Evolutionary conservation across 495 filamentous ascomycete species (phyloP).

Genomic region (Hypoxylon crocopeplum): DNA sequence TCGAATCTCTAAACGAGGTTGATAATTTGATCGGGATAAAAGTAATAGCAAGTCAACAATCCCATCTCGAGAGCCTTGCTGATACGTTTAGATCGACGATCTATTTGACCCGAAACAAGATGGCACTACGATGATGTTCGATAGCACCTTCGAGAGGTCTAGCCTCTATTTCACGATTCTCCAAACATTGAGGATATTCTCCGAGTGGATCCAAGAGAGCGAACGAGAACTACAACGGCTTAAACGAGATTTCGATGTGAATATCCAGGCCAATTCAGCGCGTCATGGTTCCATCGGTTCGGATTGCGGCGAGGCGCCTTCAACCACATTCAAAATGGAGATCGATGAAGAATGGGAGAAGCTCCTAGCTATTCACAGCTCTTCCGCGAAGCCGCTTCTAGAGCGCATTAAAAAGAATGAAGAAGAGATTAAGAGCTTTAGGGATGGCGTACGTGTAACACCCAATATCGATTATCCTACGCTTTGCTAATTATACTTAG

Average conservation of each 20-base stretch:
- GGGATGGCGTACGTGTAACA: slow-evolving; percentile 29
- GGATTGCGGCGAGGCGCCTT: slow-evolving; percentile 7
- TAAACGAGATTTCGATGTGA: slow-evolving; percentile 17
- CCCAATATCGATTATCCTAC: neutral
- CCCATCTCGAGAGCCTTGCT: neutral
- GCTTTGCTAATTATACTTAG: slow-evolving; percentile 16
- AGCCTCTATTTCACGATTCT: slow-evolving; percentile 25
- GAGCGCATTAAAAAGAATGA: slow-evolving; percentile 33
- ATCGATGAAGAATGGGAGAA: slow-evolving; percentile 47
- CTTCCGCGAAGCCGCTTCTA: slow-evolving; percentile 11
- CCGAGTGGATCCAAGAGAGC: slow-evolving; percentile 41
- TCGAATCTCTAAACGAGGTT: slow-evolving; percentile 16
- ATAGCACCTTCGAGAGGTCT: slow-evolving; percentile 24
- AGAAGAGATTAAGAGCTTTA: slow-evolving; percentile 33
- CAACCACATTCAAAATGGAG: slow-evolving; percentile 33
- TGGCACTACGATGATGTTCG: slow-evolving; percentile 16
- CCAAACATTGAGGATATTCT: slow-evolving; percentile 20
- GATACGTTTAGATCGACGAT: slow-evolving; percentile 16
- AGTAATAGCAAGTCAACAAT: neutral
- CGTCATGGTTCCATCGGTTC: slow-evolving; percentile 10
- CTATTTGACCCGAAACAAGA: slow-evolving; percentile 17
- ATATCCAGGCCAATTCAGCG: neutral
- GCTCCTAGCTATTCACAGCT: slow-evolving; percentile 28
- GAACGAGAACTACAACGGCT: slow-evolving; percentile 42
- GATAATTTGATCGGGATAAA: slow-evolving; percentile 22